Evolutionary conservation across 2,329 filamentous ascomycete genomes (phyloP).

Genomic region (Rhynchosporium secalis): DNA sequence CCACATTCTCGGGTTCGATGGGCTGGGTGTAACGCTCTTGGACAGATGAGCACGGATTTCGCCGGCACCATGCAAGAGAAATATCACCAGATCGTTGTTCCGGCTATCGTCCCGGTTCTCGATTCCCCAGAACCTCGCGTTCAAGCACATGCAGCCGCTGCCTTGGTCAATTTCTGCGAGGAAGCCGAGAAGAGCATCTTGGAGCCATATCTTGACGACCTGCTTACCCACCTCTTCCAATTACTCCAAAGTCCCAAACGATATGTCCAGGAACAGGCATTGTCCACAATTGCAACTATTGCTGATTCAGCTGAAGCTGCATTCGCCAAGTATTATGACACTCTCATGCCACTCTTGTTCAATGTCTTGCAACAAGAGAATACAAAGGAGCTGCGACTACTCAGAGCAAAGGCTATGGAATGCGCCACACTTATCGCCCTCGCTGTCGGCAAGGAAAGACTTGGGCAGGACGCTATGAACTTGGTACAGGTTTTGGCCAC

Average conservation of each 20-base stretch:
- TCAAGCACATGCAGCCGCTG: conserved; percentile 95
- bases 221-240: conserved; percentile 81
- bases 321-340: conserved; percentile 93
- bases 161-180: conserved; percentile 97
- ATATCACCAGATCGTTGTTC: conserved; percentile 84
- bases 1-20: conserved; percentile 92
- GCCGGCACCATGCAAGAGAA: conserved; percentile 97
- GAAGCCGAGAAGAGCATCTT: conserved; percentile 91
- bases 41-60: conserved; percentile 99
- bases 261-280: conserved; percentile 95
- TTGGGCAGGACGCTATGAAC: conserved; percentile 82
- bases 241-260: conserved; percentile 89
- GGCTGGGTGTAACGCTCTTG: conserved; percentile 97
- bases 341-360: conserved; percentile 91
- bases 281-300: conserved; percentile 97
- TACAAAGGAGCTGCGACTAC: conserved; percentile 86
- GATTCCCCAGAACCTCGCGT: conserved; percentile 89
- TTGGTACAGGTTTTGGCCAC: conserved; percentile 84
- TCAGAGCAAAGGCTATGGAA: conserved; percentile 98
- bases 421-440: conserved; percentile 95
- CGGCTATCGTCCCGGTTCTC: conserved; percentile 88
- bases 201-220: conserved; percentile 88
- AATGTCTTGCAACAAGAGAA: conserved; percentile 86
- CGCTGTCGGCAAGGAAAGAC: conserved; percentile 89
- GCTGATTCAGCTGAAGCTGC: conserved; percentile 97